These are phyloP conservation scores for Populus nigra DNA, from an alignment of 345 rosid species.

Conservation along the genomic window DNA sequence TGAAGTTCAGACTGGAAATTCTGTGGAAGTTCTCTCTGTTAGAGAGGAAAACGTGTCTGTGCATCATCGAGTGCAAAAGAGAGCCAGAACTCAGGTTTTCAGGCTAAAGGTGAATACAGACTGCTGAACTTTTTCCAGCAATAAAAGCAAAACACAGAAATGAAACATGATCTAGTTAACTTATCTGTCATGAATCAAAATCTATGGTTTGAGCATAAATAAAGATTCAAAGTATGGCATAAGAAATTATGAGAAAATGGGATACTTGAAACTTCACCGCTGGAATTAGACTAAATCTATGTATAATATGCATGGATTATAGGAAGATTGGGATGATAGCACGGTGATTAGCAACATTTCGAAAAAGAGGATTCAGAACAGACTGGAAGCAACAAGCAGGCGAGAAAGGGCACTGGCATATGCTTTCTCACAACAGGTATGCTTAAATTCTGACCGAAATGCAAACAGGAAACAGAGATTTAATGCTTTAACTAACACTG, in stretches of 20 bases:
- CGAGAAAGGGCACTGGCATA: constrained; percentile 87
- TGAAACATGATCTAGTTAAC: not conserved
- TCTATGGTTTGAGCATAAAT: not conserved
- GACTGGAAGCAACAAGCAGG: constrained; percentile 68
- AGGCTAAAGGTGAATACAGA: constrained; percentile 52
- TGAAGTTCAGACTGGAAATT: constrained; percentile 71
- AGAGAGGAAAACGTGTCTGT: constrained; percentile 35
- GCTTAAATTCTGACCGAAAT: not conserved
- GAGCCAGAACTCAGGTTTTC: constrained; percentile 45
- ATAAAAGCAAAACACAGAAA: not conserved
- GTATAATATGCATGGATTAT: constrained; percentile 2
- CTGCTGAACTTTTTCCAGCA: not conserved
- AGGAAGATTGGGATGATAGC: constrained; percentile 97
- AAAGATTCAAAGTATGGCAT: not conserved
- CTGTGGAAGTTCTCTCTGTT: constrained; percentile 40
- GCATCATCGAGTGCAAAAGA: constrained; percentile 34
- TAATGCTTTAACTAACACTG: not conserved
- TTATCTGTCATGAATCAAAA: not conserved
- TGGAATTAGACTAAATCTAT: not conserved
- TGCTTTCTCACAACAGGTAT: constrained; percentile 92
- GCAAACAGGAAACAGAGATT: not conserved
- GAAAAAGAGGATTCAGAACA: constrained; percentile 60
- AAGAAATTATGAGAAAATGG: not conserved
- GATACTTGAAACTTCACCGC: not conserved
- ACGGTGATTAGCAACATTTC: constrained; percentile 70